Percentiles rank a stretch among this genome's conserved stretches.
Evolutionary conservation across 371 early-diverging fungal species (phyloP).

Genomic region (Rhizopus stolonifer): DNA sequence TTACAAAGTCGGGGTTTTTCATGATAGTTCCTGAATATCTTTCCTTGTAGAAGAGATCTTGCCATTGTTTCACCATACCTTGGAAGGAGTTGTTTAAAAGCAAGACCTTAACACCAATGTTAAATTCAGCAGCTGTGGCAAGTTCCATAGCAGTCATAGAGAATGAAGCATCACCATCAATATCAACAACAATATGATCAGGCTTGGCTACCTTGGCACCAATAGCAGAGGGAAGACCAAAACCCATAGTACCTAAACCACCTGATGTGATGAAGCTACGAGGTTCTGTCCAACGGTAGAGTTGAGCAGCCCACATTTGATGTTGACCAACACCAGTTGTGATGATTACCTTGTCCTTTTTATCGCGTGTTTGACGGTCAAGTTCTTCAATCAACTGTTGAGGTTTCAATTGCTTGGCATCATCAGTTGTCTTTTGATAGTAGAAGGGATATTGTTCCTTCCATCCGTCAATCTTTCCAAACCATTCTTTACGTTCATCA

Average conservation of each 20-base stretch:
- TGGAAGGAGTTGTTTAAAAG: slow-evolving; percentile 98
- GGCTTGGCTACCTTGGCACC: slow-evolving; percentile 95
- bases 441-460: slow-evolving; percentile 90
- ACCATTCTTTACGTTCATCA: slow-evolving; percentile 80
- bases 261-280: slow-evolving; percentile 91
- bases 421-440: slow-evolving; percentile 52
- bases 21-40: slow-evolving; percentile 92
- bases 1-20: slow-evolving; percentile 98
- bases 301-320: slow-evolving; percentile 97
- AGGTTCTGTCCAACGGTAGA: slow-evolving; percentile 86
- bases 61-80: slow-evolving; percentile 99
- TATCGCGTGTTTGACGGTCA: slow-evolving; percentile 74
- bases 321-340: slow-evolving; percentile 98
- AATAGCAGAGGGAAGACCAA: slow-evolving; percentile 92
- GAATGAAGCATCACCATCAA: slow-evolving; percentile 97
- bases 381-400: slow-evolving; percentile 93
- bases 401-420: slow-evolving; percentile 69
- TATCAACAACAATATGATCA: slow-evolving; percentile 91
- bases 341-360: slow-evolving; percentile 90
- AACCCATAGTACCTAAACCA: slow-evolving; percentile 98
- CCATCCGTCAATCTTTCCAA: slow-evolving; percentile 77
- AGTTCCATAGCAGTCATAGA: slow-evolving; percentile 97
- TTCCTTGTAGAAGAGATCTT: slow-evolving; percentile 95
- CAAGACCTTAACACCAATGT: slow-evolving; percentile 94
- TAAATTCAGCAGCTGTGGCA: slow-evolving; percentile 93